phyloP scores from a whole-genome alignment of 2,329 filamentous ascomycete genomes.

The Exophiala sp. region DNA sequence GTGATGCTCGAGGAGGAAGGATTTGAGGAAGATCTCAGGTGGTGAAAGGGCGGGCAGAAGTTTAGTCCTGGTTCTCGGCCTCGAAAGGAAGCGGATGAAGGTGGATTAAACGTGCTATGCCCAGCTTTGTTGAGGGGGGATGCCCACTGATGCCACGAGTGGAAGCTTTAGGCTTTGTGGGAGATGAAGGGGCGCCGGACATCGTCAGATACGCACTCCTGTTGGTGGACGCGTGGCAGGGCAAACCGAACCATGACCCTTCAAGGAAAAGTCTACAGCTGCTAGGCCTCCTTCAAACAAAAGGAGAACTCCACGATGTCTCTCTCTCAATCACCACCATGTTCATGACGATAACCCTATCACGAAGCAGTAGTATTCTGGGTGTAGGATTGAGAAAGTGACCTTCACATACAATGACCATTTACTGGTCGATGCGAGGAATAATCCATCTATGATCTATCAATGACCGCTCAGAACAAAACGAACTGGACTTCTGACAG shows the following conservation, averaged over 20 bases:
- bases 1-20: constrained; percentile 5
- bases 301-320: neutral
- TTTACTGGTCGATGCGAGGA: neutral
- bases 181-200: constrained; percentile 20
- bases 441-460: neutral
- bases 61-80: constrained; percentile 15
- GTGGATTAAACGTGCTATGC: neutral
- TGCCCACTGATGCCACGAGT: neutral
- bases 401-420: neutral
- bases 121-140: too few relatives aligned
- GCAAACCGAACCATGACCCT: neutral
- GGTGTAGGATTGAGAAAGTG: neutral
- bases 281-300: constrained; percentile 10
- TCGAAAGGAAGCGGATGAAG: constrained; percentile 1
- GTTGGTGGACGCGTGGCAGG: constrained; percentile 17
- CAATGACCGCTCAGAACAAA: too few relatives aligned
- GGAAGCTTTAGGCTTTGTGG: neutral
- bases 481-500: too few relatives aligned
- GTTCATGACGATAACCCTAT: neutral
- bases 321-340: neutral
- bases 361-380: neutral
- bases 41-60: constrained; percentile 12
- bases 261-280: constrained; percentile 2
- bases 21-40: constrained; percentile 3
- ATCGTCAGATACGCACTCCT: neutral